A percentile compares a stretch with the other conserved stretches of the same genome.
These are phyloP conservation scores for Penicillium macrosclerotiorum DNA, from an alignment of 495 filamentous ascomycete species.

Conservation along the genomic window DNA sequence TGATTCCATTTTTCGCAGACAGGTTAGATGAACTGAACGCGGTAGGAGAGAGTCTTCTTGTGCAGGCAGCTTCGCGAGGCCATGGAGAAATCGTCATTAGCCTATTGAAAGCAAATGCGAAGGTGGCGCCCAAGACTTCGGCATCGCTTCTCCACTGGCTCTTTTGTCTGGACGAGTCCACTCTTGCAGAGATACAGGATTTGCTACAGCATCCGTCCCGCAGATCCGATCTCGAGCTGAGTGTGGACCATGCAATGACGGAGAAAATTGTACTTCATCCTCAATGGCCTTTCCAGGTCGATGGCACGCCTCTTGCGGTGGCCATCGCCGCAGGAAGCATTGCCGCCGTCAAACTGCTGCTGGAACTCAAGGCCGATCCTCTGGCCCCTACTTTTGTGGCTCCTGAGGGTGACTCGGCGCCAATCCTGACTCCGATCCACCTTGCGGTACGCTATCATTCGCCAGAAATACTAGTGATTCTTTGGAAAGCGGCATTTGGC, in stretches of 20 bases:
- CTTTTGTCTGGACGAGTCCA: slow-evolving; percentile 14
- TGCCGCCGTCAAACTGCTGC: slow-evolving; percentile 13
- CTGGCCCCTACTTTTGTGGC: background rate
- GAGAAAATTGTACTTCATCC: slow-evolving; percentile 10
- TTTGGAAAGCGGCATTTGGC: slow-evolving; percentile 12
- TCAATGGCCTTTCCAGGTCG: slow-evolving; percentile 26
- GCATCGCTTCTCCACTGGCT: slow-evolving; percentile 15
- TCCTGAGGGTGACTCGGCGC: slow-evolving; percentile 2
- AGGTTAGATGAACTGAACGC: background rate
- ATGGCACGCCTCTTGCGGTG: slow-evolving; percentile 25
- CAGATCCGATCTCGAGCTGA: background rate
- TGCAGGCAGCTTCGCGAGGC: slow-evolving; percentile 1
- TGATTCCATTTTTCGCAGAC: background rate
- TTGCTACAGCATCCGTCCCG: background rate
- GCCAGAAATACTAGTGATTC: slow-evolving; percentile 13
- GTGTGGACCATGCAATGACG: slow-evolving; percentile 11
- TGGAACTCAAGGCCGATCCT: slow-evolving; percentile 9
- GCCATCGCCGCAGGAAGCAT: slow-evolving; percentile 16
- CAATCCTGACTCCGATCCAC: slow-evolving; percentile 25
- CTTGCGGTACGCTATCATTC: slow-evolving; percentile 26
- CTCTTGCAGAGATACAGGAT: background rate
- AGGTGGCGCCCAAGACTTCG: background rate
- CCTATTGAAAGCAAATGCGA: slow-evolving; percentile 1
- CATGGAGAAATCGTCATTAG: background rate
- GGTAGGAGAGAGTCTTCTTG: background rate